A percentile compares a stretch with the other conserved stretches of the same genome.
These are phyloP conservation scores for Aureobasidium zeae DNA, from an alignment of 2,329 filamentous ascomycete species.

Conservation along the genomic window DNA sequence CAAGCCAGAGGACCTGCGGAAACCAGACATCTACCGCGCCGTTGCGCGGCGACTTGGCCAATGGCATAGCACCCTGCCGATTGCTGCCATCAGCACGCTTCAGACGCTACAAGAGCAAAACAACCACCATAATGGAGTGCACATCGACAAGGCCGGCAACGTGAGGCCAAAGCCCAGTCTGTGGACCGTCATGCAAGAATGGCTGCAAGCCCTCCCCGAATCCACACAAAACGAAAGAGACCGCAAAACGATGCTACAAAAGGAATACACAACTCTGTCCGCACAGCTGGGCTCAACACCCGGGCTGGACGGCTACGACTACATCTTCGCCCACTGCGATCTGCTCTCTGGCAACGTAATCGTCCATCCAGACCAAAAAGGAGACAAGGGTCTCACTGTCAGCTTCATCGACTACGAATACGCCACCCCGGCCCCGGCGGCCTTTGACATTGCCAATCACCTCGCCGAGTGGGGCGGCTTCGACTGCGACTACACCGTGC, in stretches of 20 bases:
- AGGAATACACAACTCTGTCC: slow-evolving; percentile 63
- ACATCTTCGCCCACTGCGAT: slow-evolving; percentile 93
- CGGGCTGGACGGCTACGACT: slow-evolving; percentile 66
- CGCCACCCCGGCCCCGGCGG: slow-evolving; percentile 83
- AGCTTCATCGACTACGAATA: slow-evolving; percentile 99
- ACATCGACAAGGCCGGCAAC: slow-evolving; percentile 34
- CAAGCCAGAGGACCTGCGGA: slow-evolving; percentile 68
- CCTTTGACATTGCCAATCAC: slow-evolving; percentile 95
- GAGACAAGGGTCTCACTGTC: slow-evolving; percentile 35
- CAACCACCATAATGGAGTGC: slow-evolving; percentile 21
- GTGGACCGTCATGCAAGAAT: slow-evolving; percentile 94
- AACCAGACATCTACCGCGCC: slow-evolving; percentile 66
- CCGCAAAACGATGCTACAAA: slow-evolving; percentile 60
- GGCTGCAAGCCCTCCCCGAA: slow-evolving; percentile 77
- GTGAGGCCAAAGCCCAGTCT: slow-evolving; percentile 70
- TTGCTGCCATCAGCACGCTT: slow-evolving; percentile 40
- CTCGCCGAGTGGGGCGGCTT: slow-evolving; percentile 98
- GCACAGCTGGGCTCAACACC: slow-evolving; percentile 63
- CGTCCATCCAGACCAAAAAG: slow-evolving; percentile 35
- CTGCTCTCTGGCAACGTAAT: slow-evolving; percentile 96
- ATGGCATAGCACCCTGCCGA: slow-evolving; percentile 73
- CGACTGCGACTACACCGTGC: slow-evolving; percentile 77
- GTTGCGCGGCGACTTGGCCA: slow-evolving; percentile 78
- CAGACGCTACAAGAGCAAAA: slow-evolving; percentile 19
- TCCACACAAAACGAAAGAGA: slow-evolving; percentile 58